Evolutionary conservation across 106 monocot genomes (phyloP).

Genomic region (Phalaenopsis equestris): DNA sequence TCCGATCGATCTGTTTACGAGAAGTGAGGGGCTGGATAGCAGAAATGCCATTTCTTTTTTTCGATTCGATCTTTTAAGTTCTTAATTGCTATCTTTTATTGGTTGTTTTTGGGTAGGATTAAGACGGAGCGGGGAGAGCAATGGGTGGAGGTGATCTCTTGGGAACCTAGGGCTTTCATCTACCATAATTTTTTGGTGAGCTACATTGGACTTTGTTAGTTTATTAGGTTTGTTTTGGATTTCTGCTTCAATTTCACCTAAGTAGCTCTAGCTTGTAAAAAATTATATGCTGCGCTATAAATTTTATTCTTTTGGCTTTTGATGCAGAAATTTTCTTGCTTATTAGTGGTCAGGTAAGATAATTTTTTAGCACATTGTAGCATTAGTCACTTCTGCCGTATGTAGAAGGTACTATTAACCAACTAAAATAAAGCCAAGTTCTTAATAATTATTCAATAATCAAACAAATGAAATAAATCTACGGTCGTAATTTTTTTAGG

Average conservation of each 20-base stretch:
- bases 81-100: background rate
- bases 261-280: background rate
- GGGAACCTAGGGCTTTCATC: constrained; percentile 58
- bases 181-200: constrained; percentile 55
- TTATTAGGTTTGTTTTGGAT: background rate
- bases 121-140: constrained; percentile 28
- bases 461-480: background rate
- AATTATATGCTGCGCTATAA: background rate
- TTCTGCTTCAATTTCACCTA: background rate
- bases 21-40: constrained; percentile 5
- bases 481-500: background rate
- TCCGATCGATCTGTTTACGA: constrained; percentile 15
- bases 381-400: background rate
- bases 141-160: constrained; percentile 56
- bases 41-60: background rate
- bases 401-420: background rate
- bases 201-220: background rate
- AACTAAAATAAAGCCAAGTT: background rate
- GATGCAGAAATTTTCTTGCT: background rate
- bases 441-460: background rate
- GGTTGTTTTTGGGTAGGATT: constrained; percentile 6
- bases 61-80: background rate
- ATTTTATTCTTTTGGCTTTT: background rate
- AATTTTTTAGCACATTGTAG: background rate
- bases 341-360: background rate